Percentiles rank a stretch among this genome's conserved stretches.
Conservation (phyloP, 441 rosid genomes). For the Breynia disticha region DNA sequence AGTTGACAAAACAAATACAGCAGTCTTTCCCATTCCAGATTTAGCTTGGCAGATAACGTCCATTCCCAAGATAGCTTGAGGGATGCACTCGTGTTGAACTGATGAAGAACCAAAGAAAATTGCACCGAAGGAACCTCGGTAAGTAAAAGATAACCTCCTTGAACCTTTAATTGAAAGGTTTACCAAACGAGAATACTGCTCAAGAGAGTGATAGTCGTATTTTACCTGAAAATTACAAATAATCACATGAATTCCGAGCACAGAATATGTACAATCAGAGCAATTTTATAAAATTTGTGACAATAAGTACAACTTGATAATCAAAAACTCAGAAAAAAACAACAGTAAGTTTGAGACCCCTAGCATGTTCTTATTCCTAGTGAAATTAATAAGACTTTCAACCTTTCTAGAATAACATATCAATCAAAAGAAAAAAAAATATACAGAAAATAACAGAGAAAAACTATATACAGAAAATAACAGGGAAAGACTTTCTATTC, state of each 20-base stretch:
- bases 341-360: too few relatives aligned
- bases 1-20: constrained; percentile 83
- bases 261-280: not conserved
- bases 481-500: too few relatives aligned
- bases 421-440: too few relatives aligned
- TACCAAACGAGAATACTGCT: constrained; percentile 50
- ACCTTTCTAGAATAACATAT: too few relatives aligned
- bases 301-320: too few relatives aligned
- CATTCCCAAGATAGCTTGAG: constrained; percentile 98
- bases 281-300: not conserved
- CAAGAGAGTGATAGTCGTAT: constrained; percentile 43
- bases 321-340: too few relatives aligned
- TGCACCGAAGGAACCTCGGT: constrained; percentile 54
- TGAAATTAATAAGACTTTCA: too few relatives aligned
- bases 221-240: constrained; percentile 56
- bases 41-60: constrained; percentile 99
- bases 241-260: not conserved
- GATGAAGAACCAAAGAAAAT: constrained; percentile 79
- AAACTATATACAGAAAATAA: too few relatives aligned
- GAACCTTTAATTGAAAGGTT: constrained; percentile 57
- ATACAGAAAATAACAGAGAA: too few relatives aligned
- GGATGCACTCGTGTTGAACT: constrained; percentile 99
- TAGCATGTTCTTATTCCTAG: too few relatives aligned
- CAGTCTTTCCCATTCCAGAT: constrained; percentile 99
- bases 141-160: constrained; percentile 65